Percentiles rank a stretch among this genome's conserved stretches.
These are phyloP conservation scores for Vaccinium corymbosum DNA, from an alignment of 148 eudicot genomes.

Conservation along the genomic window DNA sequence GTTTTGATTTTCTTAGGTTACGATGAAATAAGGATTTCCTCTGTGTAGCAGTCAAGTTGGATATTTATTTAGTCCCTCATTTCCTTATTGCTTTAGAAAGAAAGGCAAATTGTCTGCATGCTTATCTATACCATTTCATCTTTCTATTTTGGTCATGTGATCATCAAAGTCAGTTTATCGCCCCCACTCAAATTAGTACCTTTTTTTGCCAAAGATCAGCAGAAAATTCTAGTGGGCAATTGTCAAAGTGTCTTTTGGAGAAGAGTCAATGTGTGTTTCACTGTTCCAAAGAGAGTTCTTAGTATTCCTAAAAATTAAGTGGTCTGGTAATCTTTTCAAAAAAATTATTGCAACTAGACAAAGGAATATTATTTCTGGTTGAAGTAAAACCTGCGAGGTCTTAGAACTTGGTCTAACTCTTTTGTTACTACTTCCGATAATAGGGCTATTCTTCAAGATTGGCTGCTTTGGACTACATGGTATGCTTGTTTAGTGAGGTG, in stretches of 20 bases:
- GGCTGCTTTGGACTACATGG: slow-evolving; percentile 84
- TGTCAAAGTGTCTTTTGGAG: not conserved
- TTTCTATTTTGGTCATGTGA: not conserved
- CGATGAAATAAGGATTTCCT: not conserved
- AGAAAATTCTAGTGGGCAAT: not conserved
- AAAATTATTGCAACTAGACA: not conserved
- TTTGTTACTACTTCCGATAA: slow-evolving; percentile 16
- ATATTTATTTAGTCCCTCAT: not conserved
- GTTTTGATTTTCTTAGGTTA: not conserved
- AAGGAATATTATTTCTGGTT: not conserved
- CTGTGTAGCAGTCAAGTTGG: not conserved
- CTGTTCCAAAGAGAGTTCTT: not conserved
- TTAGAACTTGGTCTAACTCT: not conserved
- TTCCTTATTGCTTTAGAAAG: not conserved
- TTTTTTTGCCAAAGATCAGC: not conserved
- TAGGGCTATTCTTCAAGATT: slow-evolving; percentile 81
- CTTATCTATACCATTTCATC: not conserved
- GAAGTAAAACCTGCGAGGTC: not conserved
- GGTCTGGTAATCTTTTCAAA: not conserved
- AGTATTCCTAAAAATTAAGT: not conserved
- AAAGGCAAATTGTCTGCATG: not conserved
- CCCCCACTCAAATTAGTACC: not conserved
- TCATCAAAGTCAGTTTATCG: not conserved
- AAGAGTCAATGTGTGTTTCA: not conserved
- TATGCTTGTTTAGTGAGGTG: slow-evolving; percentile 77